Conservation (phyloP, 1,284 basidiomycete genomes). For the Xanthoconium separans region DNA sequence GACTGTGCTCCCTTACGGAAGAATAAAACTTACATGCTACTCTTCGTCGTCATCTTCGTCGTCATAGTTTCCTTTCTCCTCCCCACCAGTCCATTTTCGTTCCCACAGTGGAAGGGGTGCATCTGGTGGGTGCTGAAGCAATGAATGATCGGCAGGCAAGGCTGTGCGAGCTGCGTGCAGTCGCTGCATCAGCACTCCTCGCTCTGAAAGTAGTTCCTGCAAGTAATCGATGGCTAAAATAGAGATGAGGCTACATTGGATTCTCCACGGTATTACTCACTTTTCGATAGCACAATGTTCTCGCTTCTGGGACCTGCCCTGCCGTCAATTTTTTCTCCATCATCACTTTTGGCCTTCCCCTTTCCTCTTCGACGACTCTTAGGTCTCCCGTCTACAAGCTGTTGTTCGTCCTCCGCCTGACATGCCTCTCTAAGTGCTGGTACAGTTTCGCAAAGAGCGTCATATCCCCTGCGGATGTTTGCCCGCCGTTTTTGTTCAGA, state of each 20-base stretch:
- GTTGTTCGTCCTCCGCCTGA: constrained; percentile 50
- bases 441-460: constrained; percentile 76
- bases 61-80: constrained; percentile 45
- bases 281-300: constrained; percentile 80
- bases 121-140: constrained; percentile 35
- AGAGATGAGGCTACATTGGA: constrained; percentile 4
- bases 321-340: constrained; percentile 69
- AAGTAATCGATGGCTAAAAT: constrained; percentile 80
- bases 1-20: neutral
- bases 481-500: constrained; percentile 89
- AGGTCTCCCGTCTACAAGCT: constrained; percentile 31
- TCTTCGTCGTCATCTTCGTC: constrained; percentile 37
- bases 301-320: constrained; percentile 83
- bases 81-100: constrained; percentile 74
- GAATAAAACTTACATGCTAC: constrained; percentile 10
- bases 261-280: constrained; percentile 45
- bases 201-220: constrained; percentile 58
- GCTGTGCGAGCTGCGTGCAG: constrained; percentile 56
- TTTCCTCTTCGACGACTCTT: constrained; percentile 28
- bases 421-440: constrained; percentile 80
- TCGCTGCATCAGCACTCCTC: constrained; percentile 52
- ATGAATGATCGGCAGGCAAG: constrained; percentile 58
- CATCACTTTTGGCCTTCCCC: constrained; percentile 37
- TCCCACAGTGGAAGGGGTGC: constrained; percentile 62
- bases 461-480: constrained; percentile 86